Conservation (phyloP, 2,329 filamentous ascomycete species). For the Akanthomyces dipterigenus region DNA sequence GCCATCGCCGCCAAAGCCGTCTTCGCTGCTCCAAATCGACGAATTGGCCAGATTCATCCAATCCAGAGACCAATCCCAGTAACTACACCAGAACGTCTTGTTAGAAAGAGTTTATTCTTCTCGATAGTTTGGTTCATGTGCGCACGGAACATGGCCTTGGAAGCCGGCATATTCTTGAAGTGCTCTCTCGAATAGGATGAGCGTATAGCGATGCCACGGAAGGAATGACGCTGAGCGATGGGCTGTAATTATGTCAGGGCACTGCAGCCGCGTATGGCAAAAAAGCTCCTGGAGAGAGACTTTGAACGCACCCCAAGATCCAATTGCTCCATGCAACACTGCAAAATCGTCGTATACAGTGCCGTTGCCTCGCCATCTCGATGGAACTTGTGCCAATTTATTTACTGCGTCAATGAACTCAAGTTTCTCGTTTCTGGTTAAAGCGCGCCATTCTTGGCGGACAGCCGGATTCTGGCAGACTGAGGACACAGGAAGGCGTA, state of each 20-base stretch:
- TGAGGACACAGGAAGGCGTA: not conserved
- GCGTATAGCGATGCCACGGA: conserved; percentile 7
- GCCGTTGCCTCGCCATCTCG: not conserved
- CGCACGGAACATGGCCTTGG: not conserved
- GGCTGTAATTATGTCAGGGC: not conserved
- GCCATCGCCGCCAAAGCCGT: conserved; percentile 16
- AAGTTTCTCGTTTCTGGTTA: not conserved
- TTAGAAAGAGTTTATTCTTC: not conserved
- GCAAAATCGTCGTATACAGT: conserved; percentile 10
- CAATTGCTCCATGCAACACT: conserved; percentile 6
- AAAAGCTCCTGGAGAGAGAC: not conserved
- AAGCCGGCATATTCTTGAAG: not conserved
- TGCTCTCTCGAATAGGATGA: not conserved
- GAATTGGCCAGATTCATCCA: conserved; percentile 15
- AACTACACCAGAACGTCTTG: not conserved
- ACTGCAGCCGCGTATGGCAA: not conserved
- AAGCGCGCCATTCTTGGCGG: conserved; percentile 7
- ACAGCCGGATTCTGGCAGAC: not conserved
- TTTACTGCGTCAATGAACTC: conserved; percentile 3
- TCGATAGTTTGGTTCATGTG: too few relatives aligned
- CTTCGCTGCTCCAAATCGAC: conserved; percentile 13
- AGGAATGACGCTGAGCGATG: conserved; percentile 11
- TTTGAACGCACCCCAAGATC: conserved; percentile 3
- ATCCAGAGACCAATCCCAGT: conserved; percentile 16
- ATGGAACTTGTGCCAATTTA: not conserved